Conservation (phyloP, 306 rosid species). For the Rubus idaeus region DNA sequence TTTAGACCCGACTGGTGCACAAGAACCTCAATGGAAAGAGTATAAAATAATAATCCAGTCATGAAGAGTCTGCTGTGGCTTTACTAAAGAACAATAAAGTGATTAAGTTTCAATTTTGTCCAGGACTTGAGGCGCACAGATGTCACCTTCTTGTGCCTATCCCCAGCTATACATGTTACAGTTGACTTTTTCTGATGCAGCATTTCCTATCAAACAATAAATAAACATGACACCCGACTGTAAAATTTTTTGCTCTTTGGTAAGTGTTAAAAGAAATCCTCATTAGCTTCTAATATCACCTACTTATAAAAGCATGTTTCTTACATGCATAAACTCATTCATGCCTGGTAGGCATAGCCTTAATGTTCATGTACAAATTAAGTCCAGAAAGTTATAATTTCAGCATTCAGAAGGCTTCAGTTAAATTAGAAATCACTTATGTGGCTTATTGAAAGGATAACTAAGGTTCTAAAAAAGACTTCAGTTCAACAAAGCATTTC, state of each 20-base stretch:
- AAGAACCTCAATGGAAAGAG: neutral
- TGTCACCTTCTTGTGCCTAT: neutral
- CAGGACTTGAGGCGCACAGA: neutral
- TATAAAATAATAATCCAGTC: neutral
- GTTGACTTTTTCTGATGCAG: neutral
- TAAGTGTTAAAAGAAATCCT: neutral
- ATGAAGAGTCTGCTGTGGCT: neutral
- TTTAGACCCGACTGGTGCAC: neutral
- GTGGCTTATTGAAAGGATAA: neutral
- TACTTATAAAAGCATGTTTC: neutral
- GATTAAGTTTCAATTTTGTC: neutral
- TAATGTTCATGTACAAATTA: neutral
- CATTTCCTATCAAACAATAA: neutral
- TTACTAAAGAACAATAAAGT: slow-evolving; percentile 1
- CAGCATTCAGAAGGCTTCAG: neutral
- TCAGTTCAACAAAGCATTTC: neutral
- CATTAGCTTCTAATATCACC: neutral
- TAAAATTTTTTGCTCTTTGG: neutral
- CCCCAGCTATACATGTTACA: slow-evolving; percentile 4
- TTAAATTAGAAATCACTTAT: neutral
- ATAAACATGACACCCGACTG: neutral
- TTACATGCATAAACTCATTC: neutral
- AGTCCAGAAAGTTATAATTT: neutral
- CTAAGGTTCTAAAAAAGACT: neutral
- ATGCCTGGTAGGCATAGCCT: slow-evolving; percentile 3